A percentile compares a stretch with the other conserved stretches of the same genome.
phyloP scores from a whole-genome alignment of 805 yeast genomes.

The Lachancea mirantina region DNA sequence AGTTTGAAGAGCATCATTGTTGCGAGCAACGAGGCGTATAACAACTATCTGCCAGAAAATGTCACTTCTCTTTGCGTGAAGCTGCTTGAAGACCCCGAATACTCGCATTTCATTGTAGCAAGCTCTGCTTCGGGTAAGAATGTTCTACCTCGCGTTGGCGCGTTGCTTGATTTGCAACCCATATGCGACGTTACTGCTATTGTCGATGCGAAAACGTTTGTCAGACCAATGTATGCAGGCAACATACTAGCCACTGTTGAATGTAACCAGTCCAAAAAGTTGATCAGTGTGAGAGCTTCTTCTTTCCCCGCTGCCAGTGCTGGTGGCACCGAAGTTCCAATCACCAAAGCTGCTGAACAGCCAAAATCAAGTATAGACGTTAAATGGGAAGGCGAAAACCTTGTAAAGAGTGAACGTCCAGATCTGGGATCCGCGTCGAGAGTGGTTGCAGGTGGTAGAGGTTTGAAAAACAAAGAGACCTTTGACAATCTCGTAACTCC shows the following conservation, averaged over 20 bases:
- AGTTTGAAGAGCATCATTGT: constrained; percentile 46
- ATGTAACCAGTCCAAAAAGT: constrained; percentile 54
- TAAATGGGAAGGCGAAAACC: constrained; percentile 68
- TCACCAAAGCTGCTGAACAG: constrained; percentile 28
- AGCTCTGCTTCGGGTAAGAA: constrained; percentile 87
- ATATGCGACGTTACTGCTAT: constrained; percentile 73
- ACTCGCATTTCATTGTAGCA: constrained; percentile 68
- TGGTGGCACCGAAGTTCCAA: constrained; percentile 35
- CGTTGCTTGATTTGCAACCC: constrained; percentile 80
- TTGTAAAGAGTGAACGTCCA: constrained; percentile 74
- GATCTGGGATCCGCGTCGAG: constrained; percentile 77
- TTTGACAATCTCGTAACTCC: constrained; percentile 75
- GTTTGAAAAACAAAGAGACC: constrained; percentile 81
- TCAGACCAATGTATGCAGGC: constrained; percentile 94
- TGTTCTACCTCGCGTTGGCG: constrained; percentile 80
- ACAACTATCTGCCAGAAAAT: constrained; percentile 73
- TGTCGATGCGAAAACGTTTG: constrained; percentile 60
- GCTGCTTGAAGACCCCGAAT: constrained; percentile 26
- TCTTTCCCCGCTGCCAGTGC: constrained; percentile 53
- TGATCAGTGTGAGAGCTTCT: constrained; percentile 77
- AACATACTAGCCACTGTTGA: constrained; percentile 82
- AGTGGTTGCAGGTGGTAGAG: constrained; percentile 92
- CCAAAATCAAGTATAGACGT: constrained; percentile 25
- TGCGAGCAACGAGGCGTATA: constrained; percentile 51
- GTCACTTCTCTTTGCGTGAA: constrained; percentile 59